Base-by-base conservation (phyloP, 2,329 filamentous ascomycete species). In the Zymoseptoria brevis region DNA sequence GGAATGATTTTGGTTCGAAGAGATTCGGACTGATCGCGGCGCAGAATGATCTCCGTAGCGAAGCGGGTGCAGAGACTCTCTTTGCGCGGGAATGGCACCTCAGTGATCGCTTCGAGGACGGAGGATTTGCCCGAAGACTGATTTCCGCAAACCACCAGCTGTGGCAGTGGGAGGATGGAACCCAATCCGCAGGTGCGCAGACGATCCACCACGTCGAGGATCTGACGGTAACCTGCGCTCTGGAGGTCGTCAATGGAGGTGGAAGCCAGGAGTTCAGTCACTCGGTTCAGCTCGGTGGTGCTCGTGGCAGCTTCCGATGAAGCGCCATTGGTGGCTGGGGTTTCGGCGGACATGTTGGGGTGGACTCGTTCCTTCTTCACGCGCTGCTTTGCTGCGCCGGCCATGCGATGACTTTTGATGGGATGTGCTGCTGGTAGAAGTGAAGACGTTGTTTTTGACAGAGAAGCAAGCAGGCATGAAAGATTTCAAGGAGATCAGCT, bases 81-180 rank as follows among this genome's bases (percentile, higher is more conserved):
- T 4, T 84, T 81, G 9, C 79, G 73, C 0, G 83, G 81, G 53
- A 87, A 87, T 0, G 78, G 77, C 1, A 88, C 80, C 8, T 80
- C 78, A 0, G 83, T 83, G 53, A 88, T 82, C 0, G 84, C 85
- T 62, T 87, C 82, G 0, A 87, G 77, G 0, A 87, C 82, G 0
- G 83, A 86, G n/a, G 80, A 84, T 67, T 87, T 87, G 2, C 84
- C 84, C 0, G 80, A 79, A 0, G 80, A 84, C 58, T 84, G 82
- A 57, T 84, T 80, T 4, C 85, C 83, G 26, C 81, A 81, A 4
- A 86, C 83, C 3, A 86, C 65, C 29, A 72, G 58, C 54, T 71
- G 67, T 13, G 75, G 72, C 0, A 76, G 65, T 5, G 63, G 57
- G 3, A 72, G 26, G 26, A 72, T 66, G 5, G 68, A 66, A 21